Base-by-base conservation (phyloP, 805 yeast species). In the Kregervanrija fluxuum region DNA sequence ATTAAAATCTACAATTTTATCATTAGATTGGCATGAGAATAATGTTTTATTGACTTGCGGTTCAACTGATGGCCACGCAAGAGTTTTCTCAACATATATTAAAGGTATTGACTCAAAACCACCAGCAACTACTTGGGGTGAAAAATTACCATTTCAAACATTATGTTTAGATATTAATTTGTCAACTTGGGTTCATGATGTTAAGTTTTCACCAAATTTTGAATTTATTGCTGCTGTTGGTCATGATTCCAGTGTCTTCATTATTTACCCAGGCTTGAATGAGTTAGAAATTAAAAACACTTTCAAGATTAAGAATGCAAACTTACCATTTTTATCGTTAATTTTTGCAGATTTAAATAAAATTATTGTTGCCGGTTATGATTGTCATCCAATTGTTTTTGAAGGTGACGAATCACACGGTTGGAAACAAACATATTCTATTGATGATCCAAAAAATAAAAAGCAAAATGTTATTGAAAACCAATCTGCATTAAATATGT, bases 161-260 rank as follows among this genome's bases (percentile, higher is more conserved):
- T 66, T 88, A 48, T 82, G 90, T 64, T 95, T 95, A 22, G 95
- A 89, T 62, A 79, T 71, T 61, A 71, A 78, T 53, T 65, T 68
- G 48, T 89, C 89, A 36, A 85, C 95, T 30, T 93, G 97, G 95
- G 80, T 91, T 49, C 96, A 93, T 61, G 96, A 79, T 59, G 91
- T 89, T 40, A 74, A 82, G 39, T 91, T 95, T 72, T 80, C 86
- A 49, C 90, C 95, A 5, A 69, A 75, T 43, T 91, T 90, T 40
- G 77, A 87, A 55, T 75, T 82, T 11, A 67, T 91, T 49, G 96
- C 85, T 0, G 89, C 77, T 61, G 93, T 78, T 14, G 75, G 90
- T 38, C 96, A 91, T 62, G 97, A 91, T 65, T 83, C 95, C 11
- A 70, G 89, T n/a, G 65, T 93, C 48, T 80, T 80, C 17, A 71